A percentile compares a stretch with the other conserved stretches of the same genome.
These are phyloP conservation scores for Diversispora epigaea DNA, from an alignment of 192 early-diverging fungal species.

Conservation along the genomic window DNA sequence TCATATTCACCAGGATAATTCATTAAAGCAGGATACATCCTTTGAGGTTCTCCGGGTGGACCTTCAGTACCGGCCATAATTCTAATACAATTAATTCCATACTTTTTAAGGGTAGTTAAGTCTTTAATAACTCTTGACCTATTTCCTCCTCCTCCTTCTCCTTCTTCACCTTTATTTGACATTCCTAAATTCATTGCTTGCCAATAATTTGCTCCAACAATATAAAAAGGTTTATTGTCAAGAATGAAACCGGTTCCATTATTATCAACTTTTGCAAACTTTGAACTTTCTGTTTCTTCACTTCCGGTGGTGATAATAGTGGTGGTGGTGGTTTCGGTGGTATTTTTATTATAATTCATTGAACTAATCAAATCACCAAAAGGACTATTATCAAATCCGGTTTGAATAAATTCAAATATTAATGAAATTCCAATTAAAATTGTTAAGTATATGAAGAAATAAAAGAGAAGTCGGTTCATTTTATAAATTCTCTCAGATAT, in stretches of 20 bases:
- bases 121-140: constrained; percentile 54
- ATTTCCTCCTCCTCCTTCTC: constrained; percentile 51
- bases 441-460: too few species aligned
- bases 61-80: constrained; percentile 66
- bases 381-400: too few species aligned
- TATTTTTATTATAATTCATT: too few species aligned
- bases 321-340: too few species aligned
- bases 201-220: constrained; percentile 71
- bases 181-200: constrained; percentile 69
- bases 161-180: background rate
- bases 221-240: constrained; percentile 36
- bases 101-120: constrained; percentile 41
- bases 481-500: too few species aligned
- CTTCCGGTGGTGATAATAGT: too few species aligned
- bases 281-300: too few species aligned
- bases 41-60: constrained; percentile 50
- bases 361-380: too few species aligned
- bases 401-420: too few species aligned
- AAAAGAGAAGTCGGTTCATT: too few species aligned
- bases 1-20: constrained; percentile 53
- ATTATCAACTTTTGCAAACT: too few species aligned
- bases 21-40: constrained; percentile 63
- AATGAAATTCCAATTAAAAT: too few species aligned
- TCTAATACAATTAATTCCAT: constrained; percentile 62
- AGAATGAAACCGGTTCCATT: constrained; percentile 41